These are phyloP conservation scores for Passiflora organensis DNA, from an alignment of 345 rosid genomes.

Conservation along the genomic window DNA sequence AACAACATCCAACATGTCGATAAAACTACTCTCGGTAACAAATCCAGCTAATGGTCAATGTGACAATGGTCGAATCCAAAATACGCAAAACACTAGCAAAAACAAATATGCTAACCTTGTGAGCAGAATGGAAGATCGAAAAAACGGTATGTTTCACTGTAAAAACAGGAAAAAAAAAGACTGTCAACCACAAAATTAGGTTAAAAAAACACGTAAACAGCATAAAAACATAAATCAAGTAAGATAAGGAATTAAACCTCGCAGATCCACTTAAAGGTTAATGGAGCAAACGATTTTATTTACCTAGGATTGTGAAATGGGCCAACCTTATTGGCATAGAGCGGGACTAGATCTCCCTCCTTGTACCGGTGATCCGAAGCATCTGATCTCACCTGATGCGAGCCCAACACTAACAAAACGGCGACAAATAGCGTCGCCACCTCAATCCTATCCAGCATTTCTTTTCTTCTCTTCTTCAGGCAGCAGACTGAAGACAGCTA, in stretches of 20 bases:
- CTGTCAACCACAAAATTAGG: too few species aligned
- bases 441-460: background rate
- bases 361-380: constrained; percentile 34
- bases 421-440: background rate
- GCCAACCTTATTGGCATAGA: constrained; percentile 36
- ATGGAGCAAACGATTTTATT: background rate
- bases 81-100: background rate
- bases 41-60: too few species aligned
- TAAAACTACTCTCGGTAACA: background rate
- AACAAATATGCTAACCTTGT: constrained; percentile 3
- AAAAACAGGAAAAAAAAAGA: background rate
- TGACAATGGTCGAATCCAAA: background rate
- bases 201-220: too few species aligned
- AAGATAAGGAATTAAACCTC: too few species aligned
- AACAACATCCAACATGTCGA: background rate
- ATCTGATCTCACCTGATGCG: constrained; percentile 22
- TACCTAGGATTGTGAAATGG: constrained; percentile 40
- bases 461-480: too few species aligned
- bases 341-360: constrained; percentile 25
- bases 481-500: too few species aligned
- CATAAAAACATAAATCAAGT: too few species aligned
- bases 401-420: background rate
- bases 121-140: constrained; percentile 14
- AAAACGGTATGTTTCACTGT: constrained; percentile 19
- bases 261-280: too few species aligned